Base-by-base conservation (phyloP, 768 basidiomycete genomes). In the Amanita pseudoporphyria region DNA sequence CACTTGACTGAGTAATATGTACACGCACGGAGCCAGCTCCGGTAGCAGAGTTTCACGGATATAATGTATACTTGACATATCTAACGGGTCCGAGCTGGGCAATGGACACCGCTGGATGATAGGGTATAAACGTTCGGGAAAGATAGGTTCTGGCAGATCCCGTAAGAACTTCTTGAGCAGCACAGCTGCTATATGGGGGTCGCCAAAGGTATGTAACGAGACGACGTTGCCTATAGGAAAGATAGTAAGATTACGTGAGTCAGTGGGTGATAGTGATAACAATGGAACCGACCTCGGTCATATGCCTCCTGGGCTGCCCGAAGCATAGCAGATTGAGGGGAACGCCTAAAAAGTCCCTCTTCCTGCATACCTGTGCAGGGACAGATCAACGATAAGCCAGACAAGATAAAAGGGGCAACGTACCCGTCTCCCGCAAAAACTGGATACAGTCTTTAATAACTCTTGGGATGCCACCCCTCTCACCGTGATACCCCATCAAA, bases 131-230 rank as follows among this genome's bases (percentile, higher is more conserved):
- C 59, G 62, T 63, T 88, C 87, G 0, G 83, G 77, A 55, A 93
- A 87, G n/a, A 87, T 65, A 3, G 90, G 84, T 45, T 78, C 73
- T 1, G 87, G 87, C 1, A 93, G 69, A 62, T 90, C 87, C 32
- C 87, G 77, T 21, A 93, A 66, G 60, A 85, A 91, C 60, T 88
- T 90, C 69, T 93, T 92, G 48, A 93, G 66, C 31, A 93, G 71
- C 1, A 92, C 90, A 7, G 90, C 87, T 3, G 87, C 86, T 1
- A 93, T 73, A 62, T 87, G 75, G 5, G 87, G 82, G 57, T 91
- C 88, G 0, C 72, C 74, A 58, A 87, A 91, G 1, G 72, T 81
- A n/a, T 78, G 68, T 37, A 93, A 65, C 1, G 85, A 87, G 9
- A 93, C 83, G 1, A 90, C 81, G 53, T 89, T 78, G 10, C 86